Conservation (phyloP, 1,139 yeast species). For the Hemisphaericaspora lyxosophila region DNA sequence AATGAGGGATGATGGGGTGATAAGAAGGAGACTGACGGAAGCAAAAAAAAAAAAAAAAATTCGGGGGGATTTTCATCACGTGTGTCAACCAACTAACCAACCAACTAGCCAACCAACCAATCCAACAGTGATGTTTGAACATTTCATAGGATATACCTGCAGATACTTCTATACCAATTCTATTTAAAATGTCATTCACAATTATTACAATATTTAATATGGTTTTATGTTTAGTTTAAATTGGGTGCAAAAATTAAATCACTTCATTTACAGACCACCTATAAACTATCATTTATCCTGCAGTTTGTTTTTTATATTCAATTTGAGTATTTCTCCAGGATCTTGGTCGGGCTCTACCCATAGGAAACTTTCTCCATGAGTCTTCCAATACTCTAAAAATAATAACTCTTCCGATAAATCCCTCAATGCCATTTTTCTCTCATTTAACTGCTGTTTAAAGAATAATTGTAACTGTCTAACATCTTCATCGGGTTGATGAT, state of each 20-base stretch:
- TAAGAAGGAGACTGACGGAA: not conserved
- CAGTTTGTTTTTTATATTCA: slow-evolving; percentile 9
- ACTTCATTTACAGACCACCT: too few species aligned
- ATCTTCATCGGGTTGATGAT: slow-evolving; percentile 4
- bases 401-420: slow-evolving; percentile 37
- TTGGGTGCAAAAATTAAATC: too few species aligned
- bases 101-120: too few species aligned
- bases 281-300: too few species aligned
- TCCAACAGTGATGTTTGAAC: too few species aligned
- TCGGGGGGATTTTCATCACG: not conserved
- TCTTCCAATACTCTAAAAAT: slow-evolving; percentile 39
- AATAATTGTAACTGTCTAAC: slow-evolving; percentile 16
- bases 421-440: slow-evolving; percentile 31
- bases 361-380: slow-evolving; percentile 36
- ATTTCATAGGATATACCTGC: too few species aligned
- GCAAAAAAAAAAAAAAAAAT: not conserved
- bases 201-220: too few species aligned
- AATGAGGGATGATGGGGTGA: slow-evolving; percentile 1
- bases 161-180: too few species aligned
- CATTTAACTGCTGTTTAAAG: slow-evolving; percentile 27
- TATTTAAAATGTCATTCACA: too few species aligned
- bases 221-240: too few species aligned
- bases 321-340: slow-evolving; percentile 35
- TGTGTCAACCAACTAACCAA: not conserved
- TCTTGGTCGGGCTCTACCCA: slow-evolving; percentile 54